Conservation (phyloP, 805 yeast genomes). For the Limtongozyma cylindracea region DNA sequence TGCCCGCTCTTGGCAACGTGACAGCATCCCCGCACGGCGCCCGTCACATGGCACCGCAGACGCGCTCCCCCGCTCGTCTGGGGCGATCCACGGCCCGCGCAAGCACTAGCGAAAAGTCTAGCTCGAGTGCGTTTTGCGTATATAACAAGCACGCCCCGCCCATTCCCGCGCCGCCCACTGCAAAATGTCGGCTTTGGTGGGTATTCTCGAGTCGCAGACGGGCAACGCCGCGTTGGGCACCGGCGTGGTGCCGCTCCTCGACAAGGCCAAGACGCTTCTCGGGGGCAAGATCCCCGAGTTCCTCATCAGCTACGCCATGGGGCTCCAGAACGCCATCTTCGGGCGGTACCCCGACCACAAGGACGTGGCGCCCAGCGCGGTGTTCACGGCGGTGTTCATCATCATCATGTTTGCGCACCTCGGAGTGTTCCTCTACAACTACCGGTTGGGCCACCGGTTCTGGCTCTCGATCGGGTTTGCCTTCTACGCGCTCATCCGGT, state of each 20-base stretch:
- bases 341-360: conserved; percentile 30
- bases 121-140: too few species aligned
- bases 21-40: too few species aligned
- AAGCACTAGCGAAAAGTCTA: too few species aligned
- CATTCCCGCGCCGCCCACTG: too few species aligned
- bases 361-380: conserved; percentile 35
- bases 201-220: too few species aligned
- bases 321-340: conserved; percentile 22
- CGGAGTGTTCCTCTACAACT: conserved; percentile 19
- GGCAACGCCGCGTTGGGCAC: conserved; percentile 2
- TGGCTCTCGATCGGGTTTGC: conserved; percentile 25
- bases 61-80: too few species aligned
- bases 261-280: conserved; percentile 4
- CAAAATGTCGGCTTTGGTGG: too few species aligned
- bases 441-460: conserved; percentile 31
- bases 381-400: conserved; percentile 27
- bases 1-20: too few species aligned
- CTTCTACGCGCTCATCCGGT: conserved; percentile 23
- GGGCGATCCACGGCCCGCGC: too few species aligned
- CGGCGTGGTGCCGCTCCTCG: conserved; percentile 1
- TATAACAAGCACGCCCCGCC: too few species aligned
- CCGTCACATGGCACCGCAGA: too few species aligned
- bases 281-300: conserved; percentile 14
- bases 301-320: conserved; percentile 11
- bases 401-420: conserved; percentile 21